phyloP scores from a whole-genome alignment of 495 filamentous ascomycete genomes.

The Neurospora tetraspora region DNA sequence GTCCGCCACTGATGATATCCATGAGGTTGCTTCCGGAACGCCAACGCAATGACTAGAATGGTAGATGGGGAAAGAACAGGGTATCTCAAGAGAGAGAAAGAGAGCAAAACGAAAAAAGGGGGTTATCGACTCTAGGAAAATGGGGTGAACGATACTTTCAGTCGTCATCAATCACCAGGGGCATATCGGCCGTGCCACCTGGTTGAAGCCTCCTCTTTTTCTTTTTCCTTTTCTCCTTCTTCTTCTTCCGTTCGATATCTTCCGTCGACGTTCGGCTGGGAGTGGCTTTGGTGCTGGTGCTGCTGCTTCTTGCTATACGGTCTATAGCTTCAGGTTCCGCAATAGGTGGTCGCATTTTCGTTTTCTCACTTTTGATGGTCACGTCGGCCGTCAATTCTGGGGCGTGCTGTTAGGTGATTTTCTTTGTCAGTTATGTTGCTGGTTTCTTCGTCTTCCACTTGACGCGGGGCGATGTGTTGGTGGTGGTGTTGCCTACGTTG shows the following conservation, averaged over 20 bases:
- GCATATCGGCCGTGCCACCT: not conserved
- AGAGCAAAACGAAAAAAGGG: not conserved
- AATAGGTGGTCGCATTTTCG: not conserved
- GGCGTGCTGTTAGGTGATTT: not conserved
- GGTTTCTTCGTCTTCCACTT: not conserved
- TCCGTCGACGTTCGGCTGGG: not conserved
- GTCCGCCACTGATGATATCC: not conserved
- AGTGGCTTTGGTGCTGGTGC: not conserved
- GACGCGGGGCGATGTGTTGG: not conserved
- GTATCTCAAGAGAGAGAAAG: not conserved
- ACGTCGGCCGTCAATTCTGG: not conserved
- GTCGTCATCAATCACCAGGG: not conserved
- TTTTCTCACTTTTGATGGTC: not conserved
- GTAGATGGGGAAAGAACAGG: not conserved
- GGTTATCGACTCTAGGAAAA: not conserved
- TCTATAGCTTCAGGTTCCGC: not conserved
- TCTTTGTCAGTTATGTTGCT: not conserved
- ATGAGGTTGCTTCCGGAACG: not conserved
- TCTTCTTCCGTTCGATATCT: not conserved
- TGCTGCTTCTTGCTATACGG: not conserved
- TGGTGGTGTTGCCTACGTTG: constrained; percentile 9
- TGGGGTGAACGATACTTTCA: not conserved
- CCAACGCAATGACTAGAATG: not conserved
- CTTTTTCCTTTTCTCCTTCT: not conserved
- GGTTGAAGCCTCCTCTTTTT: not conserved